A percentile compares a stretch with the other conserved stretches of the same genome.
Conservation (phyloP, 345 rosid genomes). For the Diplotaxis tenuifolia region DNA sequence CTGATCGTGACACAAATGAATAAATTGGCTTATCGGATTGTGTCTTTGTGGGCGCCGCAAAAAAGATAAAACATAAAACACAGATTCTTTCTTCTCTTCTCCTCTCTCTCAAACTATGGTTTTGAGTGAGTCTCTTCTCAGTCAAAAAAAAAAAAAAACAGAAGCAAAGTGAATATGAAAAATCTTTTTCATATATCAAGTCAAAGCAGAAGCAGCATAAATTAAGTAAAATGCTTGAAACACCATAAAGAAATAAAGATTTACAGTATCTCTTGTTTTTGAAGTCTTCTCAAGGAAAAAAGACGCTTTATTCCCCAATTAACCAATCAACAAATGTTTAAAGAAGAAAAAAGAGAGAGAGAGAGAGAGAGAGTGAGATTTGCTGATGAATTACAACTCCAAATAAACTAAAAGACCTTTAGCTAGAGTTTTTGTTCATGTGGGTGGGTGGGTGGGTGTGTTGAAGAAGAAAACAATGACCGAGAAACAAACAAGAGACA, state of each 20-base stretch:
- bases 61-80: constrained; percentile 22
- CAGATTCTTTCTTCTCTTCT: constrained; percentile 27
- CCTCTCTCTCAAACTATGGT: constrained; percentile 11
- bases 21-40: constrained; percentile 34
- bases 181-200: constrained; percentile 21
- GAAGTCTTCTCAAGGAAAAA: not conserved
- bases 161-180: not conserved
- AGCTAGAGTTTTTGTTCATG: constrained; percentile 38
- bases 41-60: constrained; percentile 43
- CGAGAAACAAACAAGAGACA: constrained; percentile 26
- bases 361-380: constrained; percentile 19
- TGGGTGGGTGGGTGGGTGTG: constrained; percentile 7
- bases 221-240: not conserved
- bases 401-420: constrained; percentile 33
- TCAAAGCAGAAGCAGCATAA: not conserved
- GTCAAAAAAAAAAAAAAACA: not conserved
- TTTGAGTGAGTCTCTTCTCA: constrained; percentile 14
- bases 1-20: constrained; percentile 37
- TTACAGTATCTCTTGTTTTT: constrained; percentile 1
- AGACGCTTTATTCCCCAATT: constrained; percentile 39
- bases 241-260: not conserved
- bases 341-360: not conserved
- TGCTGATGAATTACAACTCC: constrained; percentile 39
- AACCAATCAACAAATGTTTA: constrained; percentile 41
- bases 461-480: constrained; percentile 33